Evolutionary conservation across 163 green algal species (phyloP).

Genomic region (Coccomyxa subellipsoidea): DNA sequence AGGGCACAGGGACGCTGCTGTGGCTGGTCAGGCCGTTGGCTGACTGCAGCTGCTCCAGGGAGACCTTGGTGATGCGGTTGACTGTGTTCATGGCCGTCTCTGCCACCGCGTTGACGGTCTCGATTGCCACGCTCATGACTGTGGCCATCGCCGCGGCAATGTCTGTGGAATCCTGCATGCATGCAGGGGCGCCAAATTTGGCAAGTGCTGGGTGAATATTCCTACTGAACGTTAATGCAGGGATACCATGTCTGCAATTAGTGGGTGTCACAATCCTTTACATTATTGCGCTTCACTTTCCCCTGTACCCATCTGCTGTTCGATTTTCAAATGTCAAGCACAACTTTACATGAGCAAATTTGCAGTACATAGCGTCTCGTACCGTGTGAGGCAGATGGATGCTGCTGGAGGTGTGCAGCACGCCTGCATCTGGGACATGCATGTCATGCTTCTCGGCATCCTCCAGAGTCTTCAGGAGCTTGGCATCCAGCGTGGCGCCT

Average conservation of each 20-base stretch:
- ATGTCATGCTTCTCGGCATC: neutral
- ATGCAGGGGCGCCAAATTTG: too few species aligned
- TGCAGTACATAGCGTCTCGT: too few species aligned
- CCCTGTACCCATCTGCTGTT: too few species aligned
- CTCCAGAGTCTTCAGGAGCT: neutral
- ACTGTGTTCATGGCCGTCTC: neutral
- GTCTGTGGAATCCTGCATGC: neutral
- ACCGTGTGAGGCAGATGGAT: neutral
- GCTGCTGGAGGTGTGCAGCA: neutral
- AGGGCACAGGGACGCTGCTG: neutral
- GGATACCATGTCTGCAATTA: neutral
- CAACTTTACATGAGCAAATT: too few species aligned
- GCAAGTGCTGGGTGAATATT: too few species aligned
- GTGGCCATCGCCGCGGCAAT: neutral
- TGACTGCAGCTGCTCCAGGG: neutral
- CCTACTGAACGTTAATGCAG: neutral
- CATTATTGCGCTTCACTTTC: too few species aligned
- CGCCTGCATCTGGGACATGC: neutral
- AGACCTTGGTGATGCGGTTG: neutral
- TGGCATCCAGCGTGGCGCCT: neutral
- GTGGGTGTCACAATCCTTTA: too few species aligned
- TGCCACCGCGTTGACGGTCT: neutral
- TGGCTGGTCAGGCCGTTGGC: too few species aligned
- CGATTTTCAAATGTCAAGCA: too few species aligned
- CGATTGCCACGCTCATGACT: neutral